These are phyloP conservation scores for Trifolium pratense DNA, from an alignment of 306 rosid genomes.

Conservation along the genomic window DNA sequence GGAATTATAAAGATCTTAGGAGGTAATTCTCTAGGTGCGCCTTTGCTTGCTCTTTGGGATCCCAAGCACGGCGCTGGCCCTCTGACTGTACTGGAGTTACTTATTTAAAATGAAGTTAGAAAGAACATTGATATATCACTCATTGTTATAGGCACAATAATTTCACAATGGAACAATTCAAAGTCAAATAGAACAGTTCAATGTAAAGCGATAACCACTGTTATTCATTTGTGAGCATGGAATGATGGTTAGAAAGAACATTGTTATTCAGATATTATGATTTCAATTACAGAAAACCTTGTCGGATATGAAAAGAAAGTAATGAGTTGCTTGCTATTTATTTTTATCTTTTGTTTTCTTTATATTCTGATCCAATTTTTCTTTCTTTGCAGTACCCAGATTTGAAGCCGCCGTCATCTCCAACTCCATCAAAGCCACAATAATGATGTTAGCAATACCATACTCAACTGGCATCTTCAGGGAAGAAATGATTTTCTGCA, in stretches of 20 bases:
- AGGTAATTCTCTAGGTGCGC: background rate
- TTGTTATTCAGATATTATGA: conserved; percentile 15
- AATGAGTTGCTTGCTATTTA: background rate
- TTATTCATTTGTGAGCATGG: background rate
- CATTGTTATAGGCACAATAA: background rate
- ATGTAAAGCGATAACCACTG: background rate
- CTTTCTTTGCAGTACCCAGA: conserved; percentile 69
- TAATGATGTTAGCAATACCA: conserved; percentile 26
- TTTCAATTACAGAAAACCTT: conserved; percentile 3
- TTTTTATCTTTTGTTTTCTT: background rate
- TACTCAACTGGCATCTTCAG: conserved; percentile 29
- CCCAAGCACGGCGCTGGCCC: background rate
- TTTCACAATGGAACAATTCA: background rate
- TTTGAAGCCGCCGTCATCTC: conserved; percentile 83
- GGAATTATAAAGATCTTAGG: background rate
- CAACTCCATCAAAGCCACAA: conserved; percentile 74
- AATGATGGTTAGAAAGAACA: conserved; percentile 11
- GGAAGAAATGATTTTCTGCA: conserved; percentile 15
- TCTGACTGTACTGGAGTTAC: background rate
- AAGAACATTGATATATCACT: background rate
- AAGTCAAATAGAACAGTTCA: background rate
- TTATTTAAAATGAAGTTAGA: background rate
- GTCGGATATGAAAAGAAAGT: background rate
- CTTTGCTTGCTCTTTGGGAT: conserved; percentile 7
- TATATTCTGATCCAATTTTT: background rate